Conservation (phyloP, 2,329 filamentous ascomycete species). For the Talaromyces funiculosus region DNA sequence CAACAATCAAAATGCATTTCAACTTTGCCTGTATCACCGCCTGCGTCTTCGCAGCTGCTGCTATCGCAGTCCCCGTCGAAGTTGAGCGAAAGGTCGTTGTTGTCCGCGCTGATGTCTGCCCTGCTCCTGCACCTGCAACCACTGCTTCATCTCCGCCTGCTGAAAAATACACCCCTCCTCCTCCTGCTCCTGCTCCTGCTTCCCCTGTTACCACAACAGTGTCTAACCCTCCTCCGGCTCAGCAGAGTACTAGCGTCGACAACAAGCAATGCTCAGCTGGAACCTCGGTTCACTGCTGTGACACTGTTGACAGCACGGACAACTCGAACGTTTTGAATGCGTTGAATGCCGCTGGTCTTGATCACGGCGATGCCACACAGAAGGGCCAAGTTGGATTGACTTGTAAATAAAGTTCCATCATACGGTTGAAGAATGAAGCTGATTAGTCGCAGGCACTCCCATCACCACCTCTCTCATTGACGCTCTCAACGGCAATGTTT, state of each 20-base stretch:
- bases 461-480: constrained; percentile 14
- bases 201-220: constrained; percentile 10
- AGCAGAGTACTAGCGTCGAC: constrained; percentile 9
- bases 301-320: constrained; percentile 15
- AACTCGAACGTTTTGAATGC: constrained; percentile 14
- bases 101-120: constrained; percentile 15
- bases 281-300: constrained; percentile 14
- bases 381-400: constrained; percentile 16
- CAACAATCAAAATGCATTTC: constrained; percentile 15
- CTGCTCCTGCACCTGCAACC: constrained; percentile 11
- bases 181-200: not conserved
- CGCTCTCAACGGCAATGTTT: constrained; percentile 13
- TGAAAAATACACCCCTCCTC: constrained; percentile 1
- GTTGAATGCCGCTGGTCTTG: constrained; percentile 11
- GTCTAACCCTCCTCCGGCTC: constrained; percentile 13
- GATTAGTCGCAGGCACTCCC: constrained; percentile 7
- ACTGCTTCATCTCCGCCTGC: not conserved
- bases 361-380: constrained; percentile 7
- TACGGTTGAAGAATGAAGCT: not conserved
- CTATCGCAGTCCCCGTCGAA: constrained; percentile 14
- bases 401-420: constrained; percentile 1
- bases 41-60: constrained; percentile 14
- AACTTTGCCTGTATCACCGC: constrained; percentile 15
- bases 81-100: constrained; percentile 15
- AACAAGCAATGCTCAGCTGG: constrained; percentile 12